Evolutionary conservation across 176 grass and related monocot genomes (phyloP).

Genomic region (Carex kokanica): DNA sequence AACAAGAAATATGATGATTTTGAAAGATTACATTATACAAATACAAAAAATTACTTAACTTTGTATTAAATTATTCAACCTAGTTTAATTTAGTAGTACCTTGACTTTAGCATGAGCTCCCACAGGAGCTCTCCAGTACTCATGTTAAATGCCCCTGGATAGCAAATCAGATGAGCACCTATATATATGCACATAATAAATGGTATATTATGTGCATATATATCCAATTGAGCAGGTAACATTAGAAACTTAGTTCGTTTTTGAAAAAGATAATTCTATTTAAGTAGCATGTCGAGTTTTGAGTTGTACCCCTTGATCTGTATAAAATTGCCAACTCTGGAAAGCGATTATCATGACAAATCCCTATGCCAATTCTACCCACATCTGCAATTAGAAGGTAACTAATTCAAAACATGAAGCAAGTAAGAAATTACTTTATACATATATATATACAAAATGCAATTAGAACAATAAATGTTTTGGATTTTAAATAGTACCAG

Average conservation of each 20-base stretch:
- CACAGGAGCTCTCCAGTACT: conserved; percentile 60
- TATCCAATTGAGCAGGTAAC: background rate
- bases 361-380: conserved; percentile 53
- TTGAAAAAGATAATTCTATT: background rate
- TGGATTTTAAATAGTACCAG: conserved; percentile 29
- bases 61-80: background rate
- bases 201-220: background rate
- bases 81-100: conserved; percentile 27
- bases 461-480: background rate
- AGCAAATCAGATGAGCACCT: conserved; percentile 64
- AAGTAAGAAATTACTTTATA: background rate
- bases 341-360: conserved; percentile 69
- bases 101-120: conserved; percentile 77
- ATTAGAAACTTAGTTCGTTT: background rate
- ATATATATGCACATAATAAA: background rate
- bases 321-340: conserved; percentile 59
- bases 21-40: background rate
- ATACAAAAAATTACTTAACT: conserved; percentile 5
- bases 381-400: conserved; percentile 38
- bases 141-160: conserved; percentile 68
- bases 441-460: too few species aligned
- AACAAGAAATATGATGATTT: background rate
- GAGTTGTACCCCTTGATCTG: conserved; percentile 44
- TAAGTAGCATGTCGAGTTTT: background rate
- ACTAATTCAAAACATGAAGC: background rate